phyloP scores from a whole-genome alignment of 176 grass and related monocot genomes.

The Aegilops bicornis region DNA sequence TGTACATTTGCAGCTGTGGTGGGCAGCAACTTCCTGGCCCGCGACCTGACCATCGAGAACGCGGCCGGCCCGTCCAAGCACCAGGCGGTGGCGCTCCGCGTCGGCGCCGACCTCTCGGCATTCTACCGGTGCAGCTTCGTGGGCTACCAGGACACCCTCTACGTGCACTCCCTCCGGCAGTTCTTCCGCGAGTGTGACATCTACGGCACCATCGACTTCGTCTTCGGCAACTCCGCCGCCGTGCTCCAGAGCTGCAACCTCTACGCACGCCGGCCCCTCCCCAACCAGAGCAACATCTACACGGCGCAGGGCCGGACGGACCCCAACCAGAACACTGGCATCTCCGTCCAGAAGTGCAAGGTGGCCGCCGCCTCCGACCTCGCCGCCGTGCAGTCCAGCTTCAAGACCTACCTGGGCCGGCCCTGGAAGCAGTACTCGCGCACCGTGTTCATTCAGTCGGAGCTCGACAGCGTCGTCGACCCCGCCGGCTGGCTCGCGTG shows the following conservation, averaged over 20 bases:
- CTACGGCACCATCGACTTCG: conserved; percentile 81
- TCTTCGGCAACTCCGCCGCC: conserved; percentile 77
- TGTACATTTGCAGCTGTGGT: conserved; percentile 46
- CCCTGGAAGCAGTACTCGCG: conserved; percentile 79
- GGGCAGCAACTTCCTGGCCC: conserved; percentile 60
- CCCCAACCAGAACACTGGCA: conserved; percentile 88
- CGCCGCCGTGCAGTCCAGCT: conserved; percentile 27
- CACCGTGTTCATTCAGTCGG: conserved; percentile 65
- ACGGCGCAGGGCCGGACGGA: conserved; percentile 77
- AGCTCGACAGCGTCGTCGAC: conserved; percentile 47
- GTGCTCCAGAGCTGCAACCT: conserved; percentile 77
- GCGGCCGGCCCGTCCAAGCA: conserved; percentile 60
- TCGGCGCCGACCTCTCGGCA: conserved; percentile 52
- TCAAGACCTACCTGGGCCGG: conserved; percentile 58
- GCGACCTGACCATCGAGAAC: conserved; percentile 83
- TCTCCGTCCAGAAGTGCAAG: conserved; percentile 75
- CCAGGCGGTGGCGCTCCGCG: conserved; percentile 75
- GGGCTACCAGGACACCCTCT: conserved; percentile 89
- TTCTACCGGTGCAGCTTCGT: conserved; percentile 84
- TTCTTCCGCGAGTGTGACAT: conserved; percentile 86
- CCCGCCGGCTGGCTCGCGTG: conserved; percentile 67
- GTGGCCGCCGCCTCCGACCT: conserved; percentile 61
- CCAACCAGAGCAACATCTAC: conserved; percentile 67
- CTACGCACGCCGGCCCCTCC: conserved; percentile 56
- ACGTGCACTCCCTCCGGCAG: conserved; percentile 78